Evolutionary conservation across 352 stramenopile species (phyloP).

Genomic region (Thalassiosira hispida): DNA sequence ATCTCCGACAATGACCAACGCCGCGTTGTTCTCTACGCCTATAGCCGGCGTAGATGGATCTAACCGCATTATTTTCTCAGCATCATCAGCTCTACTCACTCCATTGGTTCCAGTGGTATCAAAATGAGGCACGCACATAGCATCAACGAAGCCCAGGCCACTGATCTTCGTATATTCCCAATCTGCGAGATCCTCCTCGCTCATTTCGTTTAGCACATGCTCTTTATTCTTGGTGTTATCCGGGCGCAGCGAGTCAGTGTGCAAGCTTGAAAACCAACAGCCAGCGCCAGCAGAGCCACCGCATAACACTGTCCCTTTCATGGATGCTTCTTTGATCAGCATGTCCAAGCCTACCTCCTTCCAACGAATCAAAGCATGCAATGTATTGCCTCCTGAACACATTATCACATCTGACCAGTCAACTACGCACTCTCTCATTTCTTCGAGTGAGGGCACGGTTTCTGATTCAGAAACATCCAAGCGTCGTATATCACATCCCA

Average conservation of each 20-base stretch:
- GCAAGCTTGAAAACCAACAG: slow-evolving; percentile 41
- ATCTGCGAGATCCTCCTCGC: slow-evolving; percentile 27
- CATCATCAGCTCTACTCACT: slow-evolving; percentile 2
- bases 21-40: slow-evolving; percentile 29
- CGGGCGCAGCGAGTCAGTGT: slow-evolving; percentile 44
- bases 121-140: slow-evolving; percentile 48
- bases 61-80: not conserved
- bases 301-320: slow-evolving; percentile 36
- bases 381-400: slow-evolving; percentile 39
- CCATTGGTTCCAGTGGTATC: slow-evolving; percentile 34
- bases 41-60: slow-evolving; percentile 5
- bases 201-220: slow-evolving; percentile 14
- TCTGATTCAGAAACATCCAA: slow-evolving; percentile 38
- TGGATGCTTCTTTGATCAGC: slow-evolving; percentile 39
- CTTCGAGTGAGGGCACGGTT: slow-evolving; percentile 31
- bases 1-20: slow-evolving; percentile 15
- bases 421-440: slow-evolving; percentile 55
- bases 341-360: slow-evolving; percentile 40
- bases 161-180: slow-evolving; percentile 42
- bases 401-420: slow-evolving; percentile 61
- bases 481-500: slow-evolving; percentile 12
- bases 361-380: slow-evolving; percentile 47
- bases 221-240: slow-evolving; percentile 41
- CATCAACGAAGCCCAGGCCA: slow-evolving; percentile 39
- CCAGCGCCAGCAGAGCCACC: slow-evolving; percentile 40